Evolutionary conservation across 768 basidiomycete genomes (phyloP).

Genomic region (Paxillus rubicundulus): DNA sequence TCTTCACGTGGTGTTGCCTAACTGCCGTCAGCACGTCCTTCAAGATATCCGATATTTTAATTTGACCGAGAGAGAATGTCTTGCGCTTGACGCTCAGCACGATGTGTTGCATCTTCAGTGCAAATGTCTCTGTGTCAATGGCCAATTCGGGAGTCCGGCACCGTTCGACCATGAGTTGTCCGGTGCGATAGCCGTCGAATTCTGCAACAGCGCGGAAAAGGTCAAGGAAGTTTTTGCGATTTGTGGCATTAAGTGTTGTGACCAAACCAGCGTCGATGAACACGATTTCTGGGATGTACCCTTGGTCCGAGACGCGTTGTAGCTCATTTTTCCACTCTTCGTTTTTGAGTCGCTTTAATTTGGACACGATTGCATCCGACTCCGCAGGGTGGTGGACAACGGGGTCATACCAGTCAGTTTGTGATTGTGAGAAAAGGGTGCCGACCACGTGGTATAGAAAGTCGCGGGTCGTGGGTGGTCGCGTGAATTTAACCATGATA

Average conservation of each 20-base stretch:
- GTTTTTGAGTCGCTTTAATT: constrained; percentile 59
- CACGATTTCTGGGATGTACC: constrained; percentile 91
- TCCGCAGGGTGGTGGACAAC: constrained; percentile 35
- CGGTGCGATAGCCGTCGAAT: constrained; percentile 95
- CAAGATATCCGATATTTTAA: constrained; percentile 92
- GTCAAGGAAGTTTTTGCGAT: constrained; percentile 92
- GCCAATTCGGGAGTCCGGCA: constrained; percentile 89
- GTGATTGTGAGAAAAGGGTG: constrained; percentile 46
- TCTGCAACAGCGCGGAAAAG: constrained; percentile 94
- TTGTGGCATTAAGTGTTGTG: constrained; percentile 77
- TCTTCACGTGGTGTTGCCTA: constrained; percentile 90
- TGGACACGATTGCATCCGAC: constrained; percentile 63
- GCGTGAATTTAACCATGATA: constrained; percentile 96
- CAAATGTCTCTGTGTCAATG: constrained; percentile 91
- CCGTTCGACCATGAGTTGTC: constrained; percentile 94
- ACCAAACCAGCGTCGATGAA: constrained; percentile 97
- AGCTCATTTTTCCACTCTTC: constrained; percentile 72
- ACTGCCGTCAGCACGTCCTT: constrained; percentile 86
- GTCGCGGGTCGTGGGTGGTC: constrained; percentile 69
- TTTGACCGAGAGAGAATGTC: constrained; percentile 95
- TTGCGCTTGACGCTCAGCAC: constrained; percentile 91
- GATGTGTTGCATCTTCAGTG: constrained; percentile 96
- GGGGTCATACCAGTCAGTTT: constrained; percentile 23
- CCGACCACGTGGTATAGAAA: constrained; percentile 60
- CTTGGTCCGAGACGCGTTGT: constrained; percentile 53